Evolutionary conservation across 2,329 filamentous ascomycete species (phyloP).

Genomic region (Cryphonectria naterciae): DNA sequence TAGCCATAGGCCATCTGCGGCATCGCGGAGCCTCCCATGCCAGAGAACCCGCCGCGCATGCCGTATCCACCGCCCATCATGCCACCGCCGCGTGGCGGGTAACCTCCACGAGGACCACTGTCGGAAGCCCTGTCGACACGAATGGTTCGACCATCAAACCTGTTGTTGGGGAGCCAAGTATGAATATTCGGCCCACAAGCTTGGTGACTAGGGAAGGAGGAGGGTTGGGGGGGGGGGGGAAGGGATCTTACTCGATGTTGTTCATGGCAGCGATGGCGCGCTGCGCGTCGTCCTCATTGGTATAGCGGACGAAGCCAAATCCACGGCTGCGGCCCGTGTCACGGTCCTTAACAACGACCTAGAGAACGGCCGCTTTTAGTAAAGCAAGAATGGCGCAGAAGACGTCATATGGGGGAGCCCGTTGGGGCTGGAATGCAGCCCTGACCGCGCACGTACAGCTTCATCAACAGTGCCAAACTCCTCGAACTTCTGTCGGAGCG

Average conservation of each 20-base stretch:
- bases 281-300: constrained; percentile 75
- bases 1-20: constrained; percentile 43
- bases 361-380: constrained; percentile 17
- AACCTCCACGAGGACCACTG: constrained; percentile 66
- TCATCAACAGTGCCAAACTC: constrained; percentile 91
- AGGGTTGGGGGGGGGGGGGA: not conserved
- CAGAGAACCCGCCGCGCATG: constrained; percentile 42
- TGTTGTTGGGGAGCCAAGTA: constrained; percentile 40
- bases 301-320: constrained; percentile 94
- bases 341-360: constrained; percentile 98
- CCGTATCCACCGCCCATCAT: constrained; percentile 40
- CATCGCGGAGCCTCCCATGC: constrained; percentile 39
- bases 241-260: constrained; percentile 76
- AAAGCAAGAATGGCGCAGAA: not conserved
- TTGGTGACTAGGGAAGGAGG: not conserved
- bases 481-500: constrained; percentile 87
- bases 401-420: not conserved
- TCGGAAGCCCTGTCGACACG: constrained; percentile 96
- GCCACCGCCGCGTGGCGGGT: constrained; percentile 52
- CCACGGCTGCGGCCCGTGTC: constrained; percentile 96
- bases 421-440: not conserved
- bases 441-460: constrained; percentile 71
- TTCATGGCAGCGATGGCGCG: constrained; percentile 80
- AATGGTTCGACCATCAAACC: constrained; percentile 92
- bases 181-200: not conserved